A percentile compares a stretch with the other conserved stretches of the same genome.
phyloP scores from a whole-genome alignment of 441 rosid genomes.

The Iberis amara region DNA sequence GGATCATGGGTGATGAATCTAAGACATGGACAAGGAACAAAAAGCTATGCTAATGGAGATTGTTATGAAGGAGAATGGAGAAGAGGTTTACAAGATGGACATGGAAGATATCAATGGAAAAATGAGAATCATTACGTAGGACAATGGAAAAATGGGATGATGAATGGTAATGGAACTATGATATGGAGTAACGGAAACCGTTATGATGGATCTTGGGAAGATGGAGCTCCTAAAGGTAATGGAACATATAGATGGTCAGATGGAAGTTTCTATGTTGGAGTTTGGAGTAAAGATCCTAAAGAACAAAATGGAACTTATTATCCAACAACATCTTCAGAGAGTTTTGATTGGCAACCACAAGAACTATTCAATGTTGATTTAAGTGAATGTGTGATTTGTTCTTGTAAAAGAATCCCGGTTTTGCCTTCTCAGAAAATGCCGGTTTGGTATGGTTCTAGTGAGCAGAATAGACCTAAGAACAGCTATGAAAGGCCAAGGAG shows the following conservation, averaged over 20 bases:
- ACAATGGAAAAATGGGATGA: conserved; percentile 68
- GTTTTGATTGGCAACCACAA: conserved; percentile 71
- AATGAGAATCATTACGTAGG: conserved; percentile 73
- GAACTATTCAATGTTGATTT: conserved; percentile 50
- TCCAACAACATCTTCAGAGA: conserved; percentile 52
- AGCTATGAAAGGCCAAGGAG: conserved; percentile 39
- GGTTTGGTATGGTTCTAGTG: conserved; percentile 38
- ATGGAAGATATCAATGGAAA: conserved; percentile 84
- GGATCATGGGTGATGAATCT: conserved; percentile 89
- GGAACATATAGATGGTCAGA: conserved; percentile 73
- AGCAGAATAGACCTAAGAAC: conserved; percentile 32
- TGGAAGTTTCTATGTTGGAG: conserved; percentile 80
- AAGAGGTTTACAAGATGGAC: conserved; percentile 77
- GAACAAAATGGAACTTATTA: conserved; percentile 77
- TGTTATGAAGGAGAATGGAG: conserved; percentile 86
- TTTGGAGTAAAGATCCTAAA: conserved; percentile 78
- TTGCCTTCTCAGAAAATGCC: conserved; percentile 82
- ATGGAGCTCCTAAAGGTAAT: conserved; percentile 77
- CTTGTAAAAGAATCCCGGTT: conserved; percentile 52
- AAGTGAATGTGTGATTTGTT: conserved; percentile 46
- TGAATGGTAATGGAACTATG: conserved; percentile 78
- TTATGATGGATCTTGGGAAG: conserved; percentile 93
- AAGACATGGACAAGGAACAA: conserved; percentile 70
- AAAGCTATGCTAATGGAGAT: conserved; percentile 67
- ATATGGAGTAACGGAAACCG: conserved; percentile 75